Evolutionary conservation across 805 yeast species (phyloP).

Genomic region (Cyberlindnera mississippiensis): DNA sequence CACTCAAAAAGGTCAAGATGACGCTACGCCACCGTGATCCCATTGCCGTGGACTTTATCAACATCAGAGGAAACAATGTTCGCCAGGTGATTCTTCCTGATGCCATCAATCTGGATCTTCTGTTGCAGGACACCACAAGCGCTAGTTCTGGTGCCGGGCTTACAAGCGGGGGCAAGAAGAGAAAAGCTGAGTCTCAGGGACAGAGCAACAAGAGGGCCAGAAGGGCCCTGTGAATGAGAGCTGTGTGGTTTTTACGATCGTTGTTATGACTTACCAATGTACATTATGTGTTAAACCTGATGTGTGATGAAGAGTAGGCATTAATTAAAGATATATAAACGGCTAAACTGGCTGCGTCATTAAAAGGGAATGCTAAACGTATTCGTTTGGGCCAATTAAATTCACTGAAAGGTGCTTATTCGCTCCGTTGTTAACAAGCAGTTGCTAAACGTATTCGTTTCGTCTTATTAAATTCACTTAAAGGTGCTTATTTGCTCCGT

Average conservation of each 20-base stretch:
- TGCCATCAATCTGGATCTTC: constrained; percentile 65
- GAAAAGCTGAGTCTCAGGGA: constrained; percentile 17
- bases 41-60: constrained; percentile 67
- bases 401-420: too few relatives aligned
- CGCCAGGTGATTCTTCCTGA: constrained; percentile 84
- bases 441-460: too few relatives aligned
- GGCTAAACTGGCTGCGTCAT: too few relatives aligned
- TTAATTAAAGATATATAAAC: too few relatives aligned
- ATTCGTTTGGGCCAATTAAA: too few relatives aligned
- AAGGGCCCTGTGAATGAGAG: constrained; percentile 30
- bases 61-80: constrained; percentile 84
- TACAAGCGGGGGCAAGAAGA: constrained; percentile 16
- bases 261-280: constrained; percentile 10
- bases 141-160: background rate
- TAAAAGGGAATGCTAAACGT: too few relatives aligned
- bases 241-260: constrained; percentile 13
- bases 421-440: too few relatives aligned
- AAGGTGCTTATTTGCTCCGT: too few relatives aligned
- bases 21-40: constrained; percentile 70
- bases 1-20: constrained; percentile 75
- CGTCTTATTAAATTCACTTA: too few relatives aligned
- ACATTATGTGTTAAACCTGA: too few relatives aligned
- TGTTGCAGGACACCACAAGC: constrained; percentile 44
- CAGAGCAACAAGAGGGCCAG: constrained; percentile 30
- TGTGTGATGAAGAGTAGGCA: too few relatives aligned